Evolutionary conservation across 208 protist species (phyloP), one percentile per base, ranked within the genome.

Genomic region (Lotmaria passim): DNA sequence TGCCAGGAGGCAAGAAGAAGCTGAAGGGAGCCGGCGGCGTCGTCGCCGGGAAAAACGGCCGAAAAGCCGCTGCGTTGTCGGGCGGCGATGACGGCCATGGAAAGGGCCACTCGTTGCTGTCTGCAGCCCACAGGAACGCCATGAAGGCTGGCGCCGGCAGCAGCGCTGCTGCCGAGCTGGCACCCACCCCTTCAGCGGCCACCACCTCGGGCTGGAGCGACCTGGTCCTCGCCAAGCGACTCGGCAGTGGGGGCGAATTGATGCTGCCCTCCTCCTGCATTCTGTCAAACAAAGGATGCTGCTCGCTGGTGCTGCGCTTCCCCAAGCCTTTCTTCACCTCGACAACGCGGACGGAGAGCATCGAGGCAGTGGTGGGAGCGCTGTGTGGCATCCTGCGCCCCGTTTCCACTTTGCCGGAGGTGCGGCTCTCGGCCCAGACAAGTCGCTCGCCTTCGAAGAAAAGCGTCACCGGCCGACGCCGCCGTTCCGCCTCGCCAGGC

Each of bases 281-380:
- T 31, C 57, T 87, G 39, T 14, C 69, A 36, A 82, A 73, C 51
- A 74, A 76, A 10, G 86, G 85, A 23, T 76, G 70, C 28, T 90
- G 90, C 75, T 85, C 78, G 8, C 43, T 95, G 51, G 62, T 93
- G 46, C 65, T 93, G 34, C 87, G 87, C 34, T 95, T 95, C 43
- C 80, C 85, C 3, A 50, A 73, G 11, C 75, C 65, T 7, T 53
- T 83, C 71, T 79, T 82, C 41, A 61, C 82, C 17, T 53, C 65
- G 28, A 57, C 65, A n/a, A 84, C 79, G 19, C 82, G 83, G 2
- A 75, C 81, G 30, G 85, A 93, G 64, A 77, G 75, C 23, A 76
- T 87, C 11, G 90, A 95, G 75, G 81, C 82, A 48, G 65, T 95
- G 53, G 79, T 95, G 15, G 85, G 81, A 5, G 87, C 85, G 23